These are phyloP conservation scores for Aspergillus unguis DNA, from an alignment of 2,329 filamentous ascomycete species.

Conservation along the genomic window DNA sequence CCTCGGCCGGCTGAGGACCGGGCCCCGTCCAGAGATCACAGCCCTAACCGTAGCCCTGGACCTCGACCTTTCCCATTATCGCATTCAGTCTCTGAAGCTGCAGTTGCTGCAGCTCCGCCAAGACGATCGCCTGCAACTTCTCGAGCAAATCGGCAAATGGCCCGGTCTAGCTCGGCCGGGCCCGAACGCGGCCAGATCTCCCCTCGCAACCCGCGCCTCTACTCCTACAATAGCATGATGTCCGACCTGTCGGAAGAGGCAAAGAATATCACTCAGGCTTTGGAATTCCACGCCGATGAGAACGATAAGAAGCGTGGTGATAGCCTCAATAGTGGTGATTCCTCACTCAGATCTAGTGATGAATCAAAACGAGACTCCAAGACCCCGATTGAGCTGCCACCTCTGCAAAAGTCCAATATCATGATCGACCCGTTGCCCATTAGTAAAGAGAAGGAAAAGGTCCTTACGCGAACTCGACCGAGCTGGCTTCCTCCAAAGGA, in stretches of 20 bases:
- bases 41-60: conserved; percentile 42
- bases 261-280: conserved; percentile 55
- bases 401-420: conserved; percentile 60
- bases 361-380: conserved; percentile 38
- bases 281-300: conserved; percentile 57
- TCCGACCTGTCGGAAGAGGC: conserved; percentile 60
- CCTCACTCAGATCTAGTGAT: conserved; percentile 35
- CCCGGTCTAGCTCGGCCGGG: conserved; percentile 40
- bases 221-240: conserved; percentile 59
- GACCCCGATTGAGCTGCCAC: conserved; percentile 52
- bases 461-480: conserved; percentile 63
- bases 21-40: conserved; percentile 37
- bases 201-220: conserved; percentile 47
- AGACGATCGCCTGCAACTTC: conserved; percentile 29
- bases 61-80: conserved; percentile 43
- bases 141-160: conserved; percentile 27
- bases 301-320: conserved; percentile 45
- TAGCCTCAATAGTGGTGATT: conserved; percentile 44
- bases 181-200: conserved; percentile 41
- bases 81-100: conserved; percentile 34
- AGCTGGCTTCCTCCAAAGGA: conserved; percentile 68
- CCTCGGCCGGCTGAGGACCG: conserved; percentile 43
- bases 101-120: conserved; percentile 22
- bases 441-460: conserved; percentile 64
- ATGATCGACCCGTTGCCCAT: conserved; percentile 65